Evolutionary conservation across 441 rosid genomes (phyloP).

Genomic region (Cnidoscolus chayamansa): DNA sequence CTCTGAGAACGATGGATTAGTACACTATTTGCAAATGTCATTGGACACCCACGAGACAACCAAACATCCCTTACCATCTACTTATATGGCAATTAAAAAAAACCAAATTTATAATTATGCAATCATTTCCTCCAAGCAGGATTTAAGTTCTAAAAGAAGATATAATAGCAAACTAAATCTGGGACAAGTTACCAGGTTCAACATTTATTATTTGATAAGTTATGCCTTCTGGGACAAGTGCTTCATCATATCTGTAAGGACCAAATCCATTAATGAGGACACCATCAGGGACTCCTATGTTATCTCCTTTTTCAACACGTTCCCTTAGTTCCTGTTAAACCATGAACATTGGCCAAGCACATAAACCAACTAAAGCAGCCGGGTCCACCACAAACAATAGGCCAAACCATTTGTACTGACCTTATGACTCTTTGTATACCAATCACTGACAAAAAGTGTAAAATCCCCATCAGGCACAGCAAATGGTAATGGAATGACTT

Average conservation of each 20-base stretch:
- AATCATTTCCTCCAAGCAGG: conserved; percentile 7
- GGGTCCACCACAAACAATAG: conserved; percentile 21
- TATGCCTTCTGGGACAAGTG: conserved; percentile 45
- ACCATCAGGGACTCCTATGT: conserved; percentile 73
- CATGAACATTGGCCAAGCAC: conserved; percentile 14
- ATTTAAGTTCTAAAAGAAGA: background rate
- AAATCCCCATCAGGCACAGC: conserved; percentile 70
- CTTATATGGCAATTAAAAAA: background rate
- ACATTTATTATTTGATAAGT: conserved; percentile 63
- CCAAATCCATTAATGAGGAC: conserved; percentile 71
- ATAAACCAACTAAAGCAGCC: conserved; percentile 18
- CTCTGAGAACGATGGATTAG: background rate
- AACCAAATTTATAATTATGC: background rate
- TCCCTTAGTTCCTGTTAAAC: conserved; percentile 62
- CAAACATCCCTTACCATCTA: background rate
- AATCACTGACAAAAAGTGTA: conserved; percentile 66
- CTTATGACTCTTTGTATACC: conserved; percentile 79
- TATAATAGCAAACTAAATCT: background rate
- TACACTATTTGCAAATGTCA: background rate
- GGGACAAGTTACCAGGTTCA: conserved; percentile 54
- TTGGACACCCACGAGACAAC: background rate
- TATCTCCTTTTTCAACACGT: conserved; percentile 52
- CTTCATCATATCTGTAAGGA: conserved; percentile 57
- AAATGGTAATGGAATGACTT: conserved; percentile 73
- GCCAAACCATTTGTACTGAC: conserved; percentile 29